Evolutionary conservation across 805 yeast species (phyloP), one percentile per base, ranked within the genome.

Genomic region (Starmerella floris): DNA sequence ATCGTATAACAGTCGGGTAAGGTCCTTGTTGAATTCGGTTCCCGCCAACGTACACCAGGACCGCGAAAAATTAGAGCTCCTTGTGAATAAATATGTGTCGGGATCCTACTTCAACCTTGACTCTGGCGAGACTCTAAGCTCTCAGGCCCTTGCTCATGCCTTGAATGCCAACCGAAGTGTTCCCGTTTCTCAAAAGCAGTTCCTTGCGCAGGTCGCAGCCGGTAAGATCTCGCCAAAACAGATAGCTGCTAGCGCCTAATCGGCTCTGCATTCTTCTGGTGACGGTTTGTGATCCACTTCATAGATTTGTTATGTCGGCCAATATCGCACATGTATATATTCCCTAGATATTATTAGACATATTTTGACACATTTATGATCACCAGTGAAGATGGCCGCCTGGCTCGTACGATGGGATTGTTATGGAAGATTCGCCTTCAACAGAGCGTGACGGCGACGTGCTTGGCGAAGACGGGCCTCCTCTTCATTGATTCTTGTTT

Each of bases 1-100:
- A 26, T 39, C 52, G 6, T 51, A 27, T 35, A 49, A 53, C 35
- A 33, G 53, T 21, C 56, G 57, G 11, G 44, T 51, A 23, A 50
- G 50, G 3, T 44, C 54, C 20, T 41, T 50, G 35, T 40, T 53
- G 25, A 42, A 49, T 39, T 21, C 39, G 23, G n/a, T 34, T 6
- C 35, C 45, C 25, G 28, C 35, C 5, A 21, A 11, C 10, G 40
- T 30, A 2, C 27, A n/a, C 4, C 13, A 42, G 9, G 47, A 46
- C 30, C 35, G 36, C 25, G 41, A 35, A 36, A 30, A n/a, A 30
- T 40, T 46, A 19, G 19, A 28, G 23, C 3, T 5, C n/a, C 30
- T 46, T 16, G 45, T 41, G 4, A 20, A 37, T 13, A 30, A 17
- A 16, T 34, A 41, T 32, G 43, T 52, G 26, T 19, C 37, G 21